Percentiles rank a stretch among this genome's conserved stretches.
Evolutionary conservation across 805 yeast species (phyloP).

Genomic region (Nakazawaea sp.): DNA sequence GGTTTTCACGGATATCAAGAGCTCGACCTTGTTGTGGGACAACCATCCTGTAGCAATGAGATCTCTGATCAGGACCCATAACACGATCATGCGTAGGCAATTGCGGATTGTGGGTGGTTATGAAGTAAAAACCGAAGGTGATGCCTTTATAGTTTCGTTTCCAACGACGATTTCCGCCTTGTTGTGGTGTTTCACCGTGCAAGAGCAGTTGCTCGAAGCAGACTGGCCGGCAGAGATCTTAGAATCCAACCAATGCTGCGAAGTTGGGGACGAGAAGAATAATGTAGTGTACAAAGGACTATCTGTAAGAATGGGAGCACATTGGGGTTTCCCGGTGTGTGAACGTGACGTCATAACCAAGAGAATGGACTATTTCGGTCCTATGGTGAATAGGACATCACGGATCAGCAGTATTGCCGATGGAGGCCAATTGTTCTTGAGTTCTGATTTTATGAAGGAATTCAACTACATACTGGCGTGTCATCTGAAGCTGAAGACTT

Average conservation of each 20-base stretch:
- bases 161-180: conserved; percentile 88
- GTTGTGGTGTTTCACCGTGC: conserved; percentile 92
- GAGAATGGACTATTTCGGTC: conserved; percentile 98
- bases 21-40: conserved; percentile 93
- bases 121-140: conserved; percentile 99
- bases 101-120: conserved; percentile 92
- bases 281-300: conserved; percentile 74
- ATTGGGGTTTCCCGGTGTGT: conserved; percentile 97
- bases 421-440: conserved; percentile 94
- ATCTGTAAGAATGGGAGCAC: conserved; percentile 96
- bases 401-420: conserved; percentile 92
- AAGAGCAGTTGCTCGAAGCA: conserved; percentile 68
- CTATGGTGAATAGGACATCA: conserved; percentile 94
- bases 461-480: conserved; percentile 47
- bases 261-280: conserved; percentile 56
- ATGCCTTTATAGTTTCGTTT: conserved; percentile 96
- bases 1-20: conserved; percentile 96
- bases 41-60: conserved; percentile 90
- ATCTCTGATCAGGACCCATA: conserved; percentile 92
- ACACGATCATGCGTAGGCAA: conserved; percentile 89
- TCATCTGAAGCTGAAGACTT: conserved; percentile 32
- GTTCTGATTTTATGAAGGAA: conserved; percentile 75
- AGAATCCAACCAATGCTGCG: conserved; percentile 77
- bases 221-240: conserved; percentile 96
- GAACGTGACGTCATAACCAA: conserved; percentile 92